A percentile compares a stretch with the other conserved stretches of the same genome.
Evolutionary conservation across 495 filamentous ascomycete genomes (phyloP).

Genomic region (Xylaria venustula): DNA sequence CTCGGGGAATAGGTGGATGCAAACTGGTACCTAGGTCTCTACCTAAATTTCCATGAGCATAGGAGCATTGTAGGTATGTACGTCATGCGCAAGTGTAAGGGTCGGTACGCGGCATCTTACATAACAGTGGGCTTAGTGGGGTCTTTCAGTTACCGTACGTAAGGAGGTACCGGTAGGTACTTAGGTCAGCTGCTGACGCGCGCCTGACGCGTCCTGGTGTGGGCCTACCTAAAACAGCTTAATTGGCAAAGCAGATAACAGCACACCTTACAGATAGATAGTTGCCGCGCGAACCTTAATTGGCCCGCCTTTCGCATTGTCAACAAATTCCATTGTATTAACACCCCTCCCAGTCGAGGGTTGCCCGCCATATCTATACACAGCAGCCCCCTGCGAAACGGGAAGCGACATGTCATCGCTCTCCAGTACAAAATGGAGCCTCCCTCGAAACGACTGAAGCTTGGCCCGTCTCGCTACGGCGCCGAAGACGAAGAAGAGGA

Average conservation of each 20-base stretch:
- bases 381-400: slow-evolving; percentile 1
- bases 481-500: slow-evolving; percentile 41
- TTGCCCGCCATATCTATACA: not conserved
- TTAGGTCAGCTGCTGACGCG: slow-evolving; percentile 11
- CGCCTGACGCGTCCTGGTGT: not conserved
- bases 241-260: too few species aligned
- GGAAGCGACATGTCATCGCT: not conserved
- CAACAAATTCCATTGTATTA: not conserved
- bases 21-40: too few species aligned
- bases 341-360: not conserved
- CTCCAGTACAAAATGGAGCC: slow-evolving; percentile 49
- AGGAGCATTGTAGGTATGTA: not conserved
- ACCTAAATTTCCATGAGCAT: too few species aligned
- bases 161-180: too few species aligned
- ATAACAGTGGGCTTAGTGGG: too few species aligned
- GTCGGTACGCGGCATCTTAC: too few species aligned
- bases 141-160: too few species aligned
- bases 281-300: not conserved
- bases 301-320: not conserved
- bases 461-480: slow-evolving; percentile 37
- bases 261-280: too few species aligned
- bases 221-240: too few species aligned
- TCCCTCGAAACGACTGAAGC: slow-evolving; percentile 56
- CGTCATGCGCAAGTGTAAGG: not conserved
- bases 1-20: too few species aligned